A percentile compares a stretch with the other conserved stretches of the same genome.
These are phyloP conservation scores for Pseudoturritis turrita DNA, from an alignment of 345 rosid genomes.

Conservation along the genomic window DNA sequence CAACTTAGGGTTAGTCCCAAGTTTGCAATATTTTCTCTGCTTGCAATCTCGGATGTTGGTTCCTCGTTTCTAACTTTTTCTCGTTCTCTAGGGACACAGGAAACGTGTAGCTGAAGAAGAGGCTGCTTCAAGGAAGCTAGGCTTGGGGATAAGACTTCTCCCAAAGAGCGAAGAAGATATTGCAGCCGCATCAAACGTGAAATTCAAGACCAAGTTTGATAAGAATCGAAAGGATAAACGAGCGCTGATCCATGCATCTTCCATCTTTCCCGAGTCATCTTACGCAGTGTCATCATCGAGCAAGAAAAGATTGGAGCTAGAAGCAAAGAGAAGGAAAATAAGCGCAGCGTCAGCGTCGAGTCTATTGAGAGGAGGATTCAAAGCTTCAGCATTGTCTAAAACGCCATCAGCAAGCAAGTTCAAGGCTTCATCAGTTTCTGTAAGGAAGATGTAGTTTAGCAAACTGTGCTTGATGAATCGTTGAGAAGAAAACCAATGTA, in stretches of 20 bases:
- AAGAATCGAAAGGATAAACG: conserved; percentile 74
- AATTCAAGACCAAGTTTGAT: conserved; percentile 67
- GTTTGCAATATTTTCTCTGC: not conserved
- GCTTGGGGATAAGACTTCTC: conserved; percentile 75
- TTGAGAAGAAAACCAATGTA: not conserved
- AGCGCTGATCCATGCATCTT: conserved; percentile 59
- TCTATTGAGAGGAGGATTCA: conserved; percentile 58
- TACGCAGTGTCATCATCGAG: conserved; percentile 32
- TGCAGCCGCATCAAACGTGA: conserved; percentile 52
- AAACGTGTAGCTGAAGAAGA: conserved; percentile 91
- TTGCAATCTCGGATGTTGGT: not conserved
- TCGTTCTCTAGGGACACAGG: conserved; percentile 52
- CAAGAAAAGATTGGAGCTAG: conserved; percentile 59
- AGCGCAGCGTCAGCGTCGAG: conserved; percentile 59
- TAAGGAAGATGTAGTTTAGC: conserved; percentile 33
- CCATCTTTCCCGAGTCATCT: conserved; percentile 62
- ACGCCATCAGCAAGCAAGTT: conserved; percentile 28
- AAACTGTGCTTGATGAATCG: not conserved
- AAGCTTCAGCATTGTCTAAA: conserved; percentile 62
- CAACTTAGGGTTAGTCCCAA: conserved; percentile 52
- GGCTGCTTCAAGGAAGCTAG: conserved; percentile 58
- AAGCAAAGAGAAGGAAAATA: conserved; percentile 78
- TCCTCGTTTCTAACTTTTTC: not conserved
- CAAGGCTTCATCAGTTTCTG: conserved; percentile 27
- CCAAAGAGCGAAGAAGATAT: conserved; percentile 61